Evolutionary conservation across 2,329 filamentous ascomycete genomes (phyloP).

Genomic region (Parastagonospora nodorum): DNA sequence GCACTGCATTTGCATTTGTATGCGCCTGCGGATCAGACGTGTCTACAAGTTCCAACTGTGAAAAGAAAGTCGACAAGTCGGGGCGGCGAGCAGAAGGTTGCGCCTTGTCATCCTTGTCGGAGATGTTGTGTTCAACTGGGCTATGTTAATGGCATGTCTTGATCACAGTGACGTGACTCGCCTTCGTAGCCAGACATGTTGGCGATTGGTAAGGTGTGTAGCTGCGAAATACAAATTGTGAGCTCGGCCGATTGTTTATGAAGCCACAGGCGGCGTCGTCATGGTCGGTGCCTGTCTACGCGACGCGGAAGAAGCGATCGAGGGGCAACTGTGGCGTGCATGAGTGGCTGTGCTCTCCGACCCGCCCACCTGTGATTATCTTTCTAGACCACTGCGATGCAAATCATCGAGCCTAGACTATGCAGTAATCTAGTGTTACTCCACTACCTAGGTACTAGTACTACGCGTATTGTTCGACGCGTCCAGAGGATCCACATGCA

Average conservation of each 20-base stretch:
- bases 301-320: neutral
- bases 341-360: neutral
- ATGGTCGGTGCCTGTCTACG: neutral
- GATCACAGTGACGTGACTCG: conserved; percentile 18
- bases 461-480: too few species aligned
- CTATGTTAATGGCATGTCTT: conserved; percentile 14
- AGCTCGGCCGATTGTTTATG: conserved; percentile 10
- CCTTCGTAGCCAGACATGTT: conserved; percentile 56
- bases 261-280: conserved; percentile 9
- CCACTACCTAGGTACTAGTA: too few species aligned
- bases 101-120: conserved; percentile 41
- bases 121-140: conserved; percentile 57
- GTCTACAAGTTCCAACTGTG: conserved; percentile 63
- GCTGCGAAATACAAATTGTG: conserved; percentile 13
- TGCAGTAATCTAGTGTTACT: too few species aligned
- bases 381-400: neutral
- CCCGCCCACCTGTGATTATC: neutral
- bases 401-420: too few species aligned
- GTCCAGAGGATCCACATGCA: too few species aligned
- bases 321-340: neutral
- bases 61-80: conserved; percentile 69
- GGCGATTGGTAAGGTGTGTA: conserved; percentile 29
- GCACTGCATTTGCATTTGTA: conserved; percentile 62
- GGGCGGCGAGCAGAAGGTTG: conserved; percentile 58
- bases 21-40: conserved; percentile 57